A percentile compares a stretch with the other conserved stretches of the same genome.
Evolutionary conservation across 1,139 yeast species (phyloP).

Genomic region (Martiniozyma asiatica): DNA sequence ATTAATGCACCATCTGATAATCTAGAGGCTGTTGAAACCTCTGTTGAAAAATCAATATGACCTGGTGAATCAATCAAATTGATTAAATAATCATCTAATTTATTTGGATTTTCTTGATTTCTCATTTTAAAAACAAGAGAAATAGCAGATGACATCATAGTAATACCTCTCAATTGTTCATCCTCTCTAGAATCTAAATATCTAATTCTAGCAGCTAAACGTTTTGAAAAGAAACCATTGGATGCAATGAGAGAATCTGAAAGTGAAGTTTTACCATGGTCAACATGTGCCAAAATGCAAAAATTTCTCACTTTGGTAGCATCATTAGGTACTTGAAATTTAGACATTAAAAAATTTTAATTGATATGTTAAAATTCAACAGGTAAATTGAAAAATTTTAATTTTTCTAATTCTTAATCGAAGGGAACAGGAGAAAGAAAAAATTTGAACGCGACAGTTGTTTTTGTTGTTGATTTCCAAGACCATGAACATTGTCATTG

Average conservation of each 20-base stretch:
- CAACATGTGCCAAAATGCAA: constrained; percentile 95
- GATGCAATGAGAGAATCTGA: constrained; percentile 89
- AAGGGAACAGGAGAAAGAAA: too few relatives aligned
- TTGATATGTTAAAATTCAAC: too few relatives aligned
- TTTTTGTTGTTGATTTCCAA: constrained; percentile 38
- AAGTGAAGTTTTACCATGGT: constrained; percentile 94
- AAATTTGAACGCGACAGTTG: too few relatives aligned
- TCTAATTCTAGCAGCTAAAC: constrained; percentile 91
- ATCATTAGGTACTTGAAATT: too few relatives aligned
- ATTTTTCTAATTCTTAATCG: too few relatives aligned
- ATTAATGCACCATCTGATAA: constrained; percentile 96
- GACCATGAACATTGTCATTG: constrained; percentile 3
- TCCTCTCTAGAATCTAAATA: constrained; percentile 91
- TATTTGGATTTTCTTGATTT: constrained; percentile 26
- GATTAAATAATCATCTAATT: constrained; percentile 66
- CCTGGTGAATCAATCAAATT: constrained; percentile 97
- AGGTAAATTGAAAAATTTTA: too few relatives aligned
- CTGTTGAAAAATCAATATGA: constrained; percentile 92
- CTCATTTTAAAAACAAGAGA: constrained; percentile 69
- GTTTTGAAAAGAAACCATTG: constrained; percentile 89
- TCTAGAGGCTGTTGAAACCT: constrained; percentile 90
- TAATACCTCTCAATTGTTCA: constrained; percentile 91
- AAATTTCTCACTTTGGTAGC: constrained; percentile 88
- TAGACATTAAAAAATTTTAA: too few relatives aligned
- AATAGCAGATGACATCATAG: constrained; percentile 94